A percentile compares a stretch with the other conserved stretches of the same genome.
phyloP scores from a whole-genome alignment of 106 monocot species.

The Triglochin maritima region DNA sequence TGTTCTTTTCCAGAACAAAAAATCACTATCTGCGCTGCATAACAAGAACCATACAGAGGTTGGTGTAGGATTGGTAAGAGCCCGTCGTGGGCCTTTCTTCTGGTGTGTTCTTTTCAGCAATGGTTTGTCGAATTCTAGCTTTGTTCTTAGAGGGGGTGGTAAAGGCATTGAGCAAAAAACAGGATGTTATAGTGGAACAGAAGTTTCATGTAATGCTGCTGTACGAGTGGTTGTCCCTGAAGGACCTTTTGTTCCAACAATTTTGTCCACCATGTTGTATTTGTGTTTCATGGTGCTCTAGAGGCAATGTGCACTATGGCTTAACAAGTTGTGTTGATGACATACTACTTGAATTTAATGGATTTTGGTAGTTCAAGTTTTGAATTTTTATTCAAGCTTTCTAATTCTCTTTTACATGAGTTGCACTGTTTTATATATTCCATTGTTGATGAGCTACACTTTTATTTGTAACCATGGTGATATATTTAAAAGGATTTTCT shows the following conservation, averaged over 20 bases:
- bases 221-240: slow-evolving; percentile 10
- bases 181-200: slow-evolving; percentile 65
- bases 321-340: too few species aligned
- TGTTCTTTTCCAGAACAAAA: slow-evolving; percentile 19
- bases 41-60: slow-evolving; percentile 45
- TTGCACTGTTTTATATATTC: too few species aligned
- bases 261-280: too few species aligned
- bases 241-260: neutral
- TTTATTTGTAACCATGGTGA: too few species aligned
- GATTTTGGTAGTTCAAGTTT: too few species aligned
- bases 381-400: too few species aligned
- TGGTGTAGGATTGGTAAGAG: slow-evolving; percentile 40
- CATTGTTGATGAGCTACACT: too few species aligned
- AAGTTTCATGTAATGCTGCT: slow-evolving; percentile 31
- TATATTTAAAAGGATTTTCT: too few species aligned
- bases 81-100: slow-evolving; percentile 33
- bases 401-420: too few species aligned
- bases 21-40: slow-evolving; percentile 23
- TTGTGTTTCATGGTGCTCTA: too few species aligned
- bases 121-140: slow-evolving; percentile 35
- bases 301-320: too few species aligned
- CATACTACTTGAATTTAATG: too few species aligned
- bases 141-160: slow-evolving; percentile 67
- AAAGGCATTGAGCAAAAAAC: slow-evolving; percentile 45
- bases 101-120: slow-evolving; percentile 66